These are phyloP conservation scores for Curvularia eragrostidis DNA, from an alignment of 2,329 filamentous ascomycete species.

Conservation along the genomic window DNA sequence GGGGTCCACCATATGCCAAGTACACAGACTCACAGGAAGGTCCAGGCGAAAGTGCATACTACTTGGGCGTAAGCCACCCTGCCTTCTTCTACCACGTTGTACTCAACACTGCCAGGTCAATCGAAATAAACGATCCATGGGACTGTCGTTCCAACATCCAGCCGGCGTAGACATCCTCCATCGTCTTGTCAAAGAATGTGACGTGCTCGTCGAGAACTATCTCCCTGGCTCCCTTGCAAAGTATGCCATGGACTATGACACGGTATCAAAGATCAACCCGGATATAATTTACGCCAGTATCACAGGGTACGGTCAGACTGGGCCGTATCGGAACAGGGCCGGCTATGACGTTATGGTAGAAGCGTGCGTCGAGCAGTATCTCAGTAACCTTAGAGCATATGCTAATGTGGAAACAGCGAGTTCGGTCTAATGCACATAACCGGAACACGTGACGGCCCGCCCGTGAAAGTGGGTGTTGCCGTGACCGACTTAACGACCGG, in stretches of 20 bases:
- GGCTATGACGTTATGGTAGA: conserved; percentile 99
- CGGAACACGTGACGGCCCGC: conserved; percentile 82
- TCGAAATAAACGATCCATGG: conserved; percentile 95
- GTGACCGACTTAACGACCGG: conserved; percentile 97
- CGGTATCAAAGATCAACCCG: conserved; percentile 81
- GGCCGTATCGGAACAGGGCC: conserved; percentile 83
- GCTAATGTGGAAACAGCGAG: conserved; percentile 59
- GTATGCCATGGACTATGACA: conserved; percentile 88
- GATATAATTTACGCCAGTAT: conserved; percentile 92
- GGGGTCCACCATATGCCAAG: conserved; percentile 91
- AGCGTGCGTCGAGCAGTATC: conserved; percentile 58
- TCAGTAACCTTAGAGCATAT: neutral
- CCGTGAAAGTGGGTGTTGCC: conserved; percentile 96
- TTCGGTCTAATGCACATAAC: conserved; percentile 99
- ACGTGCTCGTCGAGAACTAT: conserved; percentile 97
- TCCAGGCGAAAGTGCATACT: conserved; percentile 93
- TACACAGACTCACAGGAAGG: conserved; percentile 69
- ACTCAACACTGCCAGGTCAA: conserved; percentile 69
- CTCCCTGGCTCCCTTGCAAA: conserved; percentile 88
- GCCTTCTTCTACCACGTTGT: neutral
- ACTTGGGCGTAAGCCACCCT: conserved; percentile 71
- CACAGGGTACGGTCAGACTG: conserved; percentile 95
- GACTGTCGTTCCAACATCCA: conserved; percentile 85
- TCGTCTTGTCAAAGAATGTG: conserved; percentile 80
- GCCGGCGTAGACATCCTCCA: conserved; percentile 87